These are phyloP conservation scores for Aphanomyces cochlioides DNA, from an alignment of 352 stramenopile species.

Conservation along the genomic window DNA sequence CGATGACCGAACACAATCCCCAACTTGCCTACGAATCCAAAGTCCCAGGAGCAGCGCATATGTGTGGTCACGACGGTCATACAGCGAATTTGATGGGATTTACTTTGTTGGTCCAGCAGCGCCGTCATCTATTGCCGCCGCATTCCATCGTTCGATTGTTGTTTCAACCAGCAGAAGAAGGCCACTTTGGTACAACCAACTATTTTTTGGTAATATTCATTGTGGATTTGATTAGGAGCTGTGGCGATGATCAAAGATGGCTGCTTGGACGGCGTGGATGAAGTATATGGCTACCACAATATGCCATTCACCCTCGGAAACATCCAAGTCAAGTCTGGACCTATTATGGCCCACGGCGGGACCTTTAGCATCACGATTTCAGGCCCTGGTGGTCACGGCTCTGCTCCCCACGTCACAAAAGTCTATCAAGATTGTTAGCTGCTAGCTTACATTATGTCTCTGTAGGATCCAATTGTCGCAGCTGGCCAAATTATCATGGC, in stretches of 20 bases:
- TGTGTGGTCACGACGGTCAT: constrained; percentile 95
- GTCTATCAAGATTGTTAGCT: not conserved
- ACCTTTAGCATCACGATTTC: constrained; percentile 90
- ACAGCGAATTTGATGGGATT: constrained; percentile 92
- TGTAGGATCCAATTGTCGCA: constrained; percentile 13
- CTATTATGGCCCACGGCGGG: constrained; percentile 92
- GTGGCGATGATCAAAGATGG: constrained; percentile 93
- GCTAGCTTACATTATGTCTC: not conserved
- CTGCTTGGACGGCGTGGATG: constrained; percentile 72
- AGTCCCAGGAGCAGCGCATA: constrained; percentile 68
- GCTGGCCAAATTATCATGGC: constrained; percentile 86
- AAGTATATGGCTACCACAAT: constrained; percentile 92
- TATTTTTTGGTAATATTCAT: no score
- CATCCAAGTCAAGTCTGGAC: constrained; percentile 82
- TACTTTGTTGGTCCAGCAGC: constrained; percentile 66
- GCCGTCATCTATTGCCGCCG: constrained; percentile 62
- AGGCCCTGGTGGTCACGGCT: constrained; percentile 91
- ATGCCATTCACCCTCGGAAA: constrained; percentile 84
- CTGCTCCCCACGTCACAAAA: constrained; percentile 78
- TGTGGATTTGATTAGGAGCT: constrained; percentile 43
- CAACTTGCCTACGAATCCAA: constrained; percentile 77
- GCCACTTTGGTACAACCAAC: constrained; percentile 33
- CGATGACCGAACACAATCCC: constrained; percentile 84
- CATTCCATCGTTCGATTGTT: constrained; percentile 87
- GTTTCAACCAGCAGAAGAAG: constrained; percentile 95